phyloP scores from a whole-genome alignment of 805 yeast genomes.

The Saccharomycopsis sp. region DNA sequence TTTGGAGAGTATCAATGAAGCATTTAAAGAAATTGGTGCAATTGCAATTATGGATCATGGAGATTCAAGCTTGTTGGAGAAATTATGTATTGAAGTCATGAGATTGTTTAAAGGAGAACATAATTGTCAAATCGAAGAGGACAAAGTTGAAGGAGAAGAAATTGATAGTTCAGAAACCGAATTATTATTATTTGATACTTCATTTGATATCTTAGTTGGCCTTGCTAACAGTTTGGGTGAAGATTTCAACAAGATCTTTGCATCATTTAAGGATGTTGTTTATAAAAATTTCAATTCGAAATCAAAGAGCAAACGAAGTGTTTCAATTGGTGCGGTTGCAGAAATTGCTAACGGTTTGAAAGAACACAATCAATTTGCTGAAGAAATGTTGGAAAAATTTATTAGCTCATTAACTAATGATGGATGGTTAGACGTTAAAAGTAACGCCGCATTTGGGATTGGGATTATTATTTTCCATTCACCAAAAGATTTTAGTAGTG shows the following conservation, averaged over 20 bases:
- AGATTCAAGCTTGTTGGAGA: conserved; percentile 53
- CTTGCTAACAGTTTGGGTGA: conserved; percentile 71
- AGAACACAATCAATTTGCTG: conserved; percentile 53
- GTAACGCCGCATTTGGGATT: conserved; percentile 93
- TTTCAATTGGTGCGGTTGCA: conserved; percentile 84
- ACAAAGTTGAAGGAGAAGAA: conserved; percentile 46
- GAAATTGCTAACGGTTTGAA: conserved; percentile 78
- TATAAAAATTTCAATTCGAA: conserved; percentile 50
- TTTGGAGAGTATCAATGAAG: conserved; percentile 65
- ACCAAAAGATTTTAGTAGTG: conserved; percentile 46
- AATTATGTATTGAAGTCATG: conserved; percentile 64
- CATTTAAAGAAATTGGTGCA: conserved; percentile 66
- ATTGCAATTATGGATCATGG: conserved; percentile 57
- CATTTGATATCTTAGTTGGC: conserved; percentile 77
- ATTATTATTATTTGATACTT: conserved; percentile 73
- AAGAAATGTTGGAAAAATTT: conserved; percentile 66
- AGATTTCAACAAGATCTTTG: conserved; percentile 70
- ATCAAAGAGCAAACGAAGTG: conserved; percentile 68
- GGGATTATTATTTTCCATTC: conserved; percentile 61
- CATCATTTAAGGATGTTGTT: conserved; percentile 61
- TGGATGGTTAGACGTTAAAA: conserved; percentile 80
- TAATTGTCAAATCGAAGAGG: conserved; percentile 69
- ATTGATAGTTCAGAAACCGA: conserved; percentile 50
- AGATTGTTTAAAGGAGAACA: conserved; percentile 75
- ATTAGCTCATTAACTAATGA: conserved; percentile 63